phyloP scores from a whole-genome alignment of 148 eudicot genomes.

The Simmondsia chinensis region DNA sequence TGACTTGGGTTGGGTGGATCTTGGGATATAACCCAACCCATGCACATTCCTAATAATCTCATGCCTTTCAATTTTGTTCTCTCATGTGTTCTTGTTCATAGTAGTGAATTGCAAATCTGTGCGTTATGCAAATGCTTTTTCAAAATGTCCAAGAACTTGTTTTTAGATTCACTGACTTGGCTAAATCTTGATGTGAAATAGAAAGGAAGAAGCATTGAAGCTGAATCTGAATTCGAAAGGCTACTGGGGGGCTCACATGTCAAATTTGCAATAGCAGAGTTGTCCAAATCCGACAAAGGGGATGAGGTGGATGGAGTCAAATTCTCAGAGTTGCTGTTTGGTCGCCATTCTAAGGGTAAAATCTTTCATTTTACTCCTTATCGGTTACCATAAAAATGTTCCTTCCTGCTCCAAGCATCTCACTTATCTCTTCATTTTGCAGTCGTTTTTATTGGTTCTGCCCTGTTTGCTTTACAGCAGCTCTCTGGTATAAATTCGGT shows the following conservation, averaged over 20 bases:
- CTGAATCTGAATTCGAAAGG: slow-evolving; percentile 64
- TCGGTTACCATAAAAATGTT: background rate
- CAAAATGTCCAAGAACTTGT: no score
- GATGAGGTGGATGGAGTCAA: slow-evolving; percentile 54
- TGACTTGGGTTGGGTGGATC: no score
- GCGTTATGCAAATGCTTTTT: background rate
- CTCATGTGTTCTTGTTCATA: no score
- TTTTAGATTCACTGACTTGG: background rate
- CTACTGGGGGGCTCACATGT: slow-evolving; percentile 61
- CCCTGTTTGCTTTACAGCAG: slow-evolving; percentile 79
- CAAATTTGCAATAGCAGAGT: slow-evolving; percentile 56
- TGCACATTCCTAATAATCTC: no score
- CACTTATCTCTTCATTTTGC: slow-evolving; percentile 30
- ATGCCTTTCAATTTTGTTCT: no score
- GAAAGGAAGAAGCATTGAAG: slow-evolving; percentile 71
- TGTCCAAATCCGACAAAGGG: slow-evolving; percentile 64
- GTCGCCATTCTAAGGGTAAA: slow-evolving; percentile 56
- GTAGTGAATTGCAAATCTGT: no score
- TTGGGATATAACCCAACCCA: no score
- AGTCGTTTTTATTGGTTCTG: slow-evolving; percentile 80
- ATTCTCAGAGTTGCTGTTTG: slow-evolving; percentile 49
- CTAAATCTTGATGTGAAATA: slow-evolving; percentile 18
- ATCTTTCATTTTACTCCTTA: background rate
- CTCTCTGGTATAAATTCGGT: slow-evolving; percentile 91
- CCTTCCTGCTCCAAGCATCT: slow-evolving; percentile 10